Base-by-base conservation (phyloP, 345 rosid species). In the Lumnitzera racemosa region DNA sequence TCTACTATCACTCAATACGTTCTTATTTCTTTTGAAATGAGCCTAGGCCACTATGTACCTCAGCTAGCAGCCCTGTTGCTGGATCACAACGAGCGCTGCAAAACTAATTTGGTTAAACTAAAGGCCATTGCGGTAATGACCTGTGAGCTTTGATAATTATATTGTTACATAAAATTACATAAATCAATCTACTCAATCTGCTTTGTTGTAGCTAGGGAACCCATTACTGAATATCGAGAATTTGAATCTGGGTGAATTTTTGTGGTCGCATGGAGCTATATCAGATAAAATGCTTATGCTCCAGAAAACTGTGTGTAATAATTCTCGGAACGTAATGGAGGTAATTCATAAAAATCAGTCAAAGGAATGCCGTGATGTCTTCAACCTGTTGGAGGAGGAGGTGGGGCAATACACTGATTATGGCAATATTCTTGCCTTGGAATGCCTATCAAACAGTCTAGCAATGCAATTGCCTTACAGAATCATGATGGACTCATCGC, bases 251-350 rank as follows among this genome's bases (percentile, higher is more conserved):
- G 73, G 72, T 13, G 74, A 65, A 3, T 78, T 56, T 54, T 63
- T 74, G 48, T 66, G 82, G 82, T 47, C 74, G 46, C 75, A 78
- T 48, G 82, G 82, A 1, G 74, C 64, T 8, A 74, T 74, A 57
- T 74, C 74, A 1, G 82, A 74, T 46, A 70, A 74, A 56, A 68
- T 72, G 46, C n/a, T 71, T 8, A 36, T 53, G 63, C 49, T 69
- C 70, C 61, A 71, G 65, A 62, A 61, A 16, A 74, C 61, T 0
- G 70, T 66, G 11, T 74, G 82, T 72, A 72, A 78, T 24, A 59
- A 63, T 16, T 78, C 79, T 0, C 68, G 52, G 65, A 24, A 63
- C 20, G 0, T 47, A 14, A 59, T 55, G 13, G 70, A 66, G 59
- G 27, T 2, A 15, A 7, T 31, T 47, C 77, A 69, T 31, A 52